These are phyloP conservation scores for Geotrichum citri-aurantii DNA, from an alignment of 1,139 yeast species.

Conservation along the genomic window DNA sequence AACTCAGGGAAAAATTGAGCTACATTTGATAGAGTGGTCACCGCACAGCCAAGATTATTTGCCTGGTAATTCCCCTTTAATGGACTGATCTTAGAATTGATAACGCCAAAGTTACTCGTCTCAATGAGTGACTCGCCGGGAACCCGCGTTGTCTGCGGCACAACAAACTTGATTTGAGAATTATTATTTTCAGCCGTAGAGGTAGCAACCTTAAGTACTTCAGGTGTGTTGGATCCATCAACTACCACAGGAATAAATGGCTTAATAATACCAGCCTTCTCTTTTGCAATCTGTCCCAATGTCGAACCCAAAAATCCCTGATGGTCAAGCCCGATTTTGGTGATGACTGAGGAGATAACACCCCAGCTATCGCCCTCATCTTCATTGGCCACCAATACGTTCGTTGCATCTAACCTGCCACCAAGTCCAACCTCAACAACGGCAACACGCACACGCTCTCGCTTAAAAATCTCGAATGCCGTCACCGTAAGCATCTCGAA, in stretches of 20 bases:
- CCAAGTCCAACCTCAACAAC: slow-evolving; percentile 89
- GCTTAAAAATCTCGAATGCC: slow-evolving; percentile 68
- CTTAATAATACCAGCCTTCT: slow-evolving; percentile 84
- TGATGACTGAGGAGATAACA: slow-evolving; percentile 58
- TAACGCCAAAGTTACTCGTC: slow-evolving; percentile 15
- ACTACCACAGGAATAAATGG: slow-evolving; percentile 55
- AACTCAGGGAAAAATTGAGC: slow-evolving; percentile 22
- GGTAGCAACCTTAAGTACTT: slow-evolving; percentile 45
- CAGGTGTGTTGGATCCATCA: slow-evolving; percentile 58
- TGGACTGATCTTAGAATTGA: slow-evolving; percentile 42
- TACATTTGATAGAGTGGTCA: slow-evolving; percentile 47
- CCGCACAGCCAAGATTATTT: slow-evolving; percentile 63
- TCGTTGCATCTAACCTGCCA: slow-evolving; percentile 83
- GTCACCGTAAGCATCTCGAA: slow-evolving; percentile 80
- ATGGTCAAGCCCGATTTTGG: slow-evolving; percentile 84
- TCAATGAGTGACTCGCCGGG: slow-evolving; percentile 13
- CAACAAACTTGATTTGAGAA: slow-evolving; percentile 16
- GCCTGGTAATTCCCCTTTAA: slow-evolving; percentile 67
- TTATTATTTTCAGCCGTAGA: slow-evolving; percentile 21
- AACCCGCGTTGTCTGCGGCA: slow-evolving; percentile 12
- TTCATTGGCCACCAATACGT: slow-evolving; percentile 42
- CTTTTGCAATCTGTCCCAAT: slow-evolving; percentile 55
- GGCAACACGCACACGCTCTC: slow-evolving; percentile 59
- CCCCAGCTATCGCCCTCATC: slow-evolving; percentile 15
- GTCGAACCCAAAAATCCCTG: slow-evolving; percentile 66